These are phyloP conservation scores for Asterochloris erici DNA, from an alignment of 139 green algal species.

Conservation along the genomic window DNA sequence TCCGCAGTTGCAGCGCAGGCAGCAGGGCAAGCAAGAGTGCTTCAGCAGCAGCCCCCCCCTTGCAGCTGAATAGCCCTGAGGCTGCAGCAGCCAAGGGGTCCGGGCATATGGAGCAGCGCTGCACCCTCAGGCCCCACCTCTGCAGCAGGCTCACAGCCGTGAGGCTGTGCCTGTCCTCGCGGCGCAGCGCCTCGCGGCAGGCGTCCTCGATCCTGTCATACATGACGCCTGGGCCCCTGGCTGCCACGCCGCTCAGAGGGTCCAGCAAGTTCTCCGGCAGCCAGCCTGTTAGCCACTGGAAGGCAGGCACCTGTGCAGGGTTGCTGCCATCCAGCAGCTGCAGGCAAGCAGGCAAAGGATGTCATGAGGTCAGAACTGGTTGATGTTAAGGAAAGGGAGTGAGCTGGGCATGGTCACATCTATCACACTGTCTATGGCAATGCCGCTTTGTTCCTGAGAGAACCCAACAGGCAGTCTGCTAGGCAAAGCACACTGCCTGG, in stretches of 20 bases:
- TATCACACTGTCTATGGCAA: background rate
- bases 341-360: background rate
- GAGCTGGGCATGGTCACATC: background rate
- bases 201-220: slow-evolving; percentile 62
- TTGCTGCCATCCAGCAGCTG: slow-evolving; percentile 37
- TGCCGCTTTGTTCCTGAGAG: background rate
- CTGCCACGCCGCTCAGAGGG: slow-evolving; percentile 25
- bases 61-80: too few relatives aligned
- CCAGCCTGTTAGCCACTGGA: slow-evolving; percentile 73
- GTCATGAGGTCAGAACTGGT: background rate
- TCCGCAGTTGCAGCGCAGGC: too few relatives aligned
- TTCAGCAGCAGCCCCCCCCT: too few relatives aligned
- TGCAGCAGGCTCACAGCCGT: too few relatives aligned
- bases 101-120: too few relatives aligned
- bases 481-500: background rate
- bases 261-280: slow-evolving; percentile 60
- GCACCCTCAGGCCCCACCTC: too few relatives aligned
- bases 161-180: too few relatives aligned
- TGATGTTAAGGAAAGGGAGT: background rate
- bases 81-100: too few relatives aligned
- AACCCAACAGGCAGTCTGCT: background rate
- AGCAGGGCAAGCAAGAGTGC: too few relatives aligned
- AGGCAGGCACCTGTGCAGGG: slow-evolving; percentile 57
- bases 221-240: slow-evolving; percentile 12
- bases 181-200: slow-evolving; percentile 12